Base-by-base conservation (phyloP, 768 basidiomycete genomes). In the Collybiopsis confluens region DNA sequence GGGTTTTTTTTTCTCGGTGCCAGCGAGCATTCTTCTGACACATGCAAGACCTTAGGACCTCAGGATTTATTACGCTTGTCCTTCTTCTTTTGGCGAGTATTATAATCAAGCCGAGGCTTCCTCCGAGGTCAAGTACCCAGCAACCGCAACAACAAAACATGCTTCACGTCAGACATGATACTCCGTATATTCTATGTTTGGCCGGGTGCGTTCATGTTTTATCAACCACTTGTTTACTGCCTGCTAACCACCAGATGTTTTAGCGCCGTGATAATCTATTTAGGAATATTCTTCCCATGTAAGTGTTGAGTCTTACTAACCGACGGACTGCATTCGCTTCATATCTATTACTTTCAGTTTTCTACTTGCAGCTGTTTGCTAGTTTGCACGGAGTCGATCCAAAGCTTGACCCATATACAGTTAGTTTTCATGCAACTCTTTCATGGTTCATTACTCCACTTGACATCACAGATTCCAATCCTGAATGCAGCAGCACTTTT, bases 331-430 rank as follows among this genome's bases (percentile, higher is more conserved):
- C 41, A 42, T 42, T 6, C 23, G n/a, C 23, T 42, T n/a, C n/a
- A 7, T 42, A 42, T n/a, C 5, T 18, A 6, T 42, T 42, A n/a
- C 41, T 42, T n/a, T 42, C 41, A 42, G 41, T 42, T n/a, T 42
- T 42, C n/a, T 42, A 42, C 41, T 42, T 42, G 41, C 41, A 42
- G n/a, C 41, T 42, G n/a, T 42, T 42, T 42, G n/a, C 41, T n/a
- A 42, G 41, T 42, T 42, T 42, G n/a, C 41, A 42, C n/a, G 41
- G 41, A 42, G 41, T 42, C 41, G 6, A 6, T 42, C 41, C 16
- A 42, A 42, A 42, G 23, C 41, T 42, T 42, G 41, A 42, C 41
- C 41, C 41, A 42, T 42, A 42, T 42, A 42, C 41, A 42, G 41
- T 42, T 42, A 42, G 41, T 6, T 42, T 42, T 42, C 6, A 42